Evolutionary conservation across 1,284 basidiomycete genomes (phyloP), one percentile per base, ranked within the genome.

Genomic region (Sporisorium reilianum): DNA sequence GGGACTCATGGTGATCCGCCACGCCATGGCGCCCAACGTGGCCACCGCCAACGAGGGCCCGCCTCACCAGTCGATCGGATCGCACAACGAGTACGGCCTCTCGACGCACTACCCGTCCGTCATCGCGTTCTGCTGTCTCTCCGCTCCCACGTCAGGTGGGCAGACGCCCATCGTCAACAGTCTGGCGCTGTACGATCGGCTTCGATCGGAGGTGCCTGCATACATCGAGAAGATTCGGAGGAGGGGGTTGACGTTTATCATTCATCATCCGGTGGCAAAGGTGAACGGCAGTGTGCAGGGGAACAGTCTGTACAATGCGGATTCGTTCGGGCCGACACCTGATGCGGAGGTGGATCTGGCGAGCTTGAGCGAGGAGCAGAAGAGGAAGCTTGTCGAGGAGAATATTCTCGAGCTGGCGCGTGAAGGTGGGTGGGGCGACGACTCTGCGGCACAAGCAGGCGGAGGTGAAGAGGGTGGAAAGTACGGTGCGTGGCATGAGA

Each of bases 1-100:
- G 32, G 75, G 75, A 0, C 53, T 77, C 11, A 77, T 77, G 75
- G 75, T 77, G 11, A 63, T 77, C 10, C 70, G 75, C 8, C 36
- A 51, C 18, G 36, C 51, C 28, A 60, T 70, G 56, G 75, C 75
- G 5, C 55, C 63, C 38, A 74, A 74, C 42, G 75, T 77, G 4
- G 75, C 75, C 2, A 77, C 75, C 6, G 75, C 75, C 22, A 77
- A 77, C 51, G 75, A 77, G 34, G 75, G 71, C 0, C 75, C 75
- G 8, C 70, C 75, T 10, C 44, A 61, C 25, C 75, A 77, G 48
- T 46, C 60, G 3, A 77, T 77, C 36, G 75, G 71, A 5, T 65
- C 61, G 26, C 75, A 77, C 59, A 77, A 77, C 56, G 75, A 77
- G 46, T 77, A 77, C 23, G 75, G 75, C 3, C 59, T 77, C 1